Percentiles rank a stretch among this genome's conserved stretches.
Evolutionary conservation across 139 green algal genomes (phyloP).

Genomic region (Trebouxia sp.): DNA sequence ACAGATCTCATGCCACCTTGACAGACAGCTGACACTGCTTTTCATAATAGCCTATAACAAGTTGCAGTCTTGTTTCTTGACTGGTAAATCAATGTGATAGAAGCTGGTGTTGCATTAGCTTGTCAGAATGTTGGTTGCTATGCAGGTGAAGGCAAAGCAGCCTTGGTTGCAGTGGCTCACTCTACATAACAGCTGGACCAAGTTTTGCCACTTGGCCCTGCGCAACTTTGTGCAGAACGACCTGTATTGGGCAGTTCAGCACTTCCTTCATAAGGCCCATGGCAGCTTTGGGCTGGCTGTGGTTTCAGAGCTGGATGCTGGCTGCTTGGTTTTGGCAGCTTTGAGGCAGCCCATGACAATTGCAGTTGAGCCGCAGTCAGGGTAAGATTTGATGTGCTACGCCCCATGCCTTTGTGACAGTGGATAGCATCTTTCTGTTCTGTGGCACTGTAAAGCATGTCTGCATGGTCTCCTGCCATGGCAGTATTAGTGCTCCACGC

Average conservation of each 20-base stretch:
- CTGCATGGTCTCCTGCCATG: no score
- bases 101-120: no score
- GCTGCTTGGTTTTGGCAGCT: not conserved
- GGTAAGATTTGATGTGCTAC: not conserved
- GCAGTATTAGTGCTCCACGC: no score
- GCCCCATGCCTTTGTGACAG: no score
- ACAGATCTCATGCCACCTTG: no score
- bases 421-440: not conserved
- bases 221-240: not conserved
- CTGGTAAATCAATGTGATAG: no score
- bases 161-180: not conserved
- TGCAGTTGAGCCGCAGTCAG: not conserved
- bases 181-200: not conserved
- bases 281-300: slow-evolving; percentile 19
- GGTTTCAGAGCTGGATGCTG: slow-evolving; percentile 1
- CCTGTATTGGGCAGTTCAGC: not conserved
- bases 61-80: no score
- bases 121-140: not conserved
- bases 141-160: not conserved
- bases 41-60: no score
- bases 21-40: no score
- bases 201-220: not conserved
- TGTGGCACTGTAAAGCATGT: no score
- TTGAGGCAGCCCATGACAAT: not conserved
- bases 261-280: not conserved